Evolutionary conservation across 164 flowering plant genomes (phyloP).

Genomic region (Santalum album): DNA sequence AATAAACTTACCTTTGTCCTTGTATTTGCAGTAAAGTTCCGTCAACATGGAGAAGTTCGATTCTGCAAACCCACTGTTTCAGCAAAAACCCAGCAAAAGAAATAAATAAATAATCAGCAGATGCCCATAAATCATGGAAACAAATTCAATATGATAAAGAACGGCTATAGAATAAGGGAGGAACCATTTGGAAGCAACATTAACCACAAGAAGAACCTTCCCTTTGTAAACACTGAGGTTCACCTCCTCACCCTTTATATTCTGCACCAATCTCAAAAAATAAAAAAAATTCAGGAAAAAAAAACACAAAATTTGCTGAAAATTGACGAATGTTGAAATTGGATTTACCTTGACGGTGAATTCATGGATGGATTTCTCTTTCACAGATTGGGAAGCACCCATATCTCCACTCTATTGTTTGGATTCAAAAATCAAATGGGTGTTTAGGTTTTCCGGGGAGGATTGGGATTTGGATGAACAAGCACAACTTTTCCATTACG

Average conservation of each 20-base stretch:
- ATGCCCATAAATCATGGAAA: background rate
- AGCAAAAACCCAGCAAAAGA: too few species aligned
- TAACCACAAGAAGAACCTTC: conserved; percentile 73
- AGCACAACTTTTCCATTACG: too few species aligned
- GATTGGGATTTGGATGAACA: too few species aligned
- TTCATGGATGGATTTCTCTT: conserved; percentile 50
- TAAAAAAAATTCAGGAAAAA: background rate
- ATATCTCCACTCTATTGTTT: too few species aligned
- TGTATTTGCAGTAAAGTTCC: conserved; percentile 62
- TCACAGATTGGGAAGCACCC: conserved; percentile 42
- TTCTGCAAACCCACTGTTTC: conserved; percentile 62
- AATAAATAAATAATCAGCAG: too few species aligned
- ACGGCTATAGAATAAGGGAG: background rate
- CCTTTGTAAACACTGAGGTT: conserved; percentile 64
- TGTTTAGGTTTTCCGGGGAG: too few species aligned
- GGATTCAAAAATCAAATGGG: too few species aligned
- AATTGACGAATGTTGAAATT: too few species aligned
- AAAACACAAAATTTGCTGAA: background rate
- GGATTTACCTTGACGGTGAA: conserved; percentile 70
- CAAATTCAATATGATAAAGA: background rate
- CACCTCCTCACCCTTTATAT: conserved; percentile 54
- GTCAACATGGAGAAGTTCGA: conserved; percentile 67
- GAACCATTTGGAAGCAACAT: conserved; percentile 92
- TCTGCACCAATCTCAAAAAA: conserved; percentile 34
- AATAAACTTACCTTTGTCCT: conserved; percentile 52